phyloP scores from a whole-genome alignment of 2,329 filamentous ascomycete genomes.

The Akanthomyces muscarius region DNA sequence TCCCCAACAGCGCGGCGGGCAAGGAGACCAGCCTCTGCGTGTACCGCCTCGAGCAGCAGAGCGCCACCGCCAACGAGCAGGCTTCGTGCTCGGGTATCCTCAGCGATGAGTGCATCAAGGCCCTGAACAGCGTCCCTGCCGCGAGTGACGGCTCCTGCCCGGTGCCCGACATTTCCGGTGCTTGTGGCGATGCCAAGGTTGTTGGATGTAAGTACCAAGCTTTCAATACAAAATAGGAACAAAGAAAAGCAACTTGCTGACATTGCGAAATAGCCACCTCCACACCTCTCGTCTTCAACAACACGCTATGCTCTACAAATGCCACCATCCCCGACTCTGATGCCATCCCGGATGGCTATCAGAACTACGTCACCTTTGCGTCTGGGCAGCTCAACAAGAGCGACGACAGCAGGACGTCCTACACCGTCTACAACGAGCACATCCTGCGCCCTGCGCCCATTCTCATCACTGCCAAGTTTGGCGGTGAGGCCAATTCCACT shows the following conservation, averaged over 20 bases:
- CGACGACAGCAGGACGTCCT: not conserved
- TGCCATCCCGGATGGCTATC: conserved; percentile 12
- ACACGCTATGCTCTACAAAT: conserved; percentile 12
- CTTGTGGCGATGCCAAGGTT: conserved; percentile 3
- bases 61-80: conserved; percentile 1
- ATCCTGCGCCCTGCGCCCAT: conserved; percentile 11
- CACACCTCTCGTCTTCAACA: conserved; percentile 5
- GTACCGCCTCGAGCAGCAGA: conserved; percentile 13
- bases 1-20: conserved; percentile 3
- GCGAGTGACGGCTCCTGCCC: conserved; percentile 6
- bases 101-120: conserved; percentile 15
- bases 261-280: not conserved
- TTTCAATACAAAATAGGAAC: not conserved
- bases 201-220: conserved; percentile 4
- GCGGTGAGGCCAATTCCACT: not conserved
- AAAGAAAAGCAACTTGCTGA: not conserved
- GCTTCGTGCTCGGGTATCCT: conserved; percentile 7
- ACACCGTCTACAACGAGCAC: conserved; percentile 4
- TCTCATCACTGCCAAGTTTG: conserved; percentile 1
- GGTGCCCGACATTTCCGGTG: not conserved
- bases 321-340: conserved; percentile 7
- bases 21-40: conserved; percentile 4
- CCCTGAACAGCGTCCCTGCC: not conserved
- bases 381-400: not conserved
- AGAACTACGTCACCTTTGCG: conserved; percentile 8